phyloP scores from a whole-genome alignment of 176 grass and related monocot species.

The Metroxylon sagu region DNA sequence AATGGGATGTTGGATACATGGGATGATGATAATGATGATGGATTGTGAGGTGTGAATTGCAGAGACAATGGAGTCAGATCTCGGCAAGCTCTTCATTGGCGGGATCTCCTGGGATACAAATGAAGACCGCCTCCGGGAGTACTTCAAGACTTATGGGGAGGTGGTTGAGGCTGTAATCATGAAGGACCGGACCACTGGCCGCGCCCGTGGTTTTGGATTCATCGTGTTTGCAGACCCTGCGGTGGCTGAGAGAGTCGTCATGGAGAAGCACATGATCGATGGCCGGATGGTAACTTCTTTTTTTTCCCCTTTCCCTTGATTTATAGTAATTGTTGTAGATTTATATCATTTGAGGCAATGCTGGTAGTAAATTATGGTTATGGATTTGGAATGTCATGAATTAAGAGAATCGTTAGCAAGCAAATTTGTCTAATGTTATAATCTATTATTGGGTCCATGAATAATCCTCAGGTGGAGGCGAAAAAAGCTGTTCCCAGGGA shows the following conservation, averaged over 20 bases:
- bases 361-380: too few relatives aligned
- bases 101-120: slow-evolving; percentile 99
- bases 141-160: slow-evolving; percentile 80
- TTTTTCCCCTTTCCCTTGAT: not conserved
- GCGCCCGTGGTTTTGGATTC: slow-evolving; percentile 86
- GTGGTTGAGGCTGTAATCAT: slow-evolving; percentile 91
- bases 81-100: slow-evolving; percentile 90
- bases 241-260: slow-evolving; percentile 61
- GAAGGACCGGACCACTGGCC: slow-evolving; percentile 81
- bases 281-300: slow-evolving; percentile 75
- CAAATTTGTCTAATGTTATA: not conserved
- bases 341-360: too few relatives aligned
- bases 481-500: slow-evolving; percentile 92
- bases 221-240: slow-evolving; percentile 60
- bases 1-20: not conserved
- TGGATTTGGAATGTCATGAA: too few relatives aligned
- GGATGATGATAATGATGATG: slow-evolving; percentile 36
- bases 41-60: slow-evolving; percentile 35
- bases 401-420: too few relatives aligned
- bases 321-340: not conserved
- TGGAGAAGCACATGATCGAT: slow-evolving; percentile 95
- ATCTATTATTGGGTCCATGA: slow-evolving; percentile 2
- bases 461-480: slow-evolving; percentile 60
- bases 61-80: slow-evolving; percentile 78
- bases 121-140: slow-evolving; percentile 78